A percentile compares a stretch with the other conserved stretches of the same genome.
Evolutionary conservation across 2,329 filamentous ascomycete species (phyloP).

Genomic region (Didymella sp.): DNA sequence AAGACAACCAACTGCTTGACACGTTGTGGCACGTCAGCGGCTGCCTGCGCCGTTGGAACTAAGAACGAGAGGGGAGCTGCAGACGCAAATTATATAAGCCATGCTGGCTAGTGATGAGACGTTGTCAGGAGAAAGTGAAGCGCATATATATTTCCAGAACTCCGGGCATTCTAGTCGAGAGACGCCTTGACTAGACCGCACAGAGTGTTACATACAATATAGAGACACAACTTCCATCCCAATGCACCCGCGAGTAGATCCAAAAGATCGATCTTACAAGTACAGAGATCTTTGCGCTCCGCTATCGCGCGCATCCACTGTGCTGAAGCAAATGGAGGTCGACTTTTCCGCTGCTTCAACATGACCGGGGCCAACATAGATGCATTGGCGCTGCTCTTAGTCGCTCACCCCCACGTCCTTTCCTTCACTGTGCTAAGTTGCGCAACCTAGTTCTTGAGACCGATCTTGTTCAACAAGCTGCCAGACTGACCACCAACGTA

Average conservation of each 20-base stretch:
- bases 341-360: constrained; percentile 20
- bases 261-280: constrained; percentile 34
- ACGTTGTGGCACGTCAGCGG: constrained; percentile 10
- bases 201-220: constrained; percentile 23
- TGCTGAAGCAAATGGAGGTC: constrained; percentile 23
- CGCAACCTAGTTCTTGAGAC: constrained; percentile 57
- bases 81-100: background rate
- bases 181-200: constrained; percentile 7
- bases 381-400: background rate
- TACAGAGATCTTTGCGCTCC: constrained; percentile 27
- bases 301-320: constrained; percentile 25
- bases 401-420: background rate
- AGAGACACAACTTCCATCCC: constrained; percentile 20
- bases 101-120: background rate
- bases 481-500: constrained; percentile 49
- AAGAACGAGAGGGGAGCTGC: background rate
- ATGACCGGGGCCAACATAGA: background rate
- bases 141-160: constrained; percentile 18
- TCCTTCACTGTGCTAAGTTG: background rate
- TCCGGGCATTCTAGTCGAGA: constrained; percentile 11
- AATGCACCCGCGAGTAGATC: constrained; percentile 15
- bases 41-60: constrained; percentile 4
- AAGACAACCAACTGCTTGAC: constrained; percentile 4
- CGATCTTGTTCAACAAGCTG: constrained; percentile 62
- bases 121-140: background rate